phyloP scores from a whole-genome alignment of 139 green algal species.

The Diplosphaera chodatii region DNA sequence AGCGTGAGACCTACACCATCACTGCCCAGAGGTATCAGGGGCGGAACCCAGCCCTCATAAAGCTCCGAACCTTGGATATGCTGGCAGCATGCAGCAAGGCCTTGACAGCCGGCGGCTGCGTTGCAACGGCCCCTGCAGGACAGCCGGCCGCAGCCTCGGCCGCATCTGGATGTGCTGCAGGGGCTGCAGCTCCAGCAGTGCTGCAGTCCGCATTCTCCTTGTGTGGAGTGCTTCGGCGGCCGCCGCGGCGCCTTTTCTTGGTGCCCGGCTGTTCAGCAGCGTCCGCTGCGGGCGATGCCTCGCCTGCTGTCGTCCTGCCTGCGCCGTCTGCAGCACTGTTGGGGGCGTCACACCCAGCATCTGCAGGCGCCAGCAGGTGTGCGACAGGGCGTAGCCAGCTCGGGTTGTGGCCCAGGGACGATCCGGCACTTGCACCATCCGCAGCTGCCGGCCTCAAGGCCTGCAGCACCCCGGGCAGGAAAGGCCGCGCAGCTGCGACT shows the following conservation, averaged over 20 bases:
- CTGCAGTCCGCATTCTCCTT: neutral
- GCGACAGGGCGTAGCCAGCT: neutral
- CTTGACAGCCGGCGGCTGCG: neutral
- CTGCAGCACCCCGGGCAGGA: neutral
- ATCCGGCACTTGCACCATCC: neutral
- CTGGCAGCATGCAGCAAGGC: neutral
- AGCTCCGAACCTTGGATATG: neutral
- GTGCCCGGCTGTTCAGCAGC: no score
- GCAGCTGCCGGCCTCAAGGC: neutral
- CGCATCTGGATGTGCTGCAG: neutral
- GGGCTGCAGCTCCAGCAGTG: no score
- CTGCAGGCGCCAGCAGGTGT: neutral
- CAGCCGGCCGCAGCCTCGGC: neutral
- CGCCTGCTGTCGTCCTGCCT: no score
- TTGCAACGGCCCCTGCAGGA: no score
- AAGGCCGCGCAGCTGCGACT: neutral
- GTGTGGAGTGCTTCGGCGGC: neutral
- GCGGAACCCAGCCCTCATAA: neutral
- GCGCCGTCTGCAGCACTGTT: no score
- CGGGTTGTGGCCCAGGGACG: neutral
- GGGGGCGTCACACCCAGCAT: neutral
- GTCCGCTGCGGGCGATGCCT: no score
- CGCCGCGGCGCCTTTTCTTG: neutral
- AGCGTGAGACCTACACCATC: no score
- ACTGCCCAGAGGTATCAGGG: no score